These are phyloP conservation scores for Tulasnella sp. DNA, from an alignment of 768 basidiomycete species.

Conservation along the genomic window DNA sequence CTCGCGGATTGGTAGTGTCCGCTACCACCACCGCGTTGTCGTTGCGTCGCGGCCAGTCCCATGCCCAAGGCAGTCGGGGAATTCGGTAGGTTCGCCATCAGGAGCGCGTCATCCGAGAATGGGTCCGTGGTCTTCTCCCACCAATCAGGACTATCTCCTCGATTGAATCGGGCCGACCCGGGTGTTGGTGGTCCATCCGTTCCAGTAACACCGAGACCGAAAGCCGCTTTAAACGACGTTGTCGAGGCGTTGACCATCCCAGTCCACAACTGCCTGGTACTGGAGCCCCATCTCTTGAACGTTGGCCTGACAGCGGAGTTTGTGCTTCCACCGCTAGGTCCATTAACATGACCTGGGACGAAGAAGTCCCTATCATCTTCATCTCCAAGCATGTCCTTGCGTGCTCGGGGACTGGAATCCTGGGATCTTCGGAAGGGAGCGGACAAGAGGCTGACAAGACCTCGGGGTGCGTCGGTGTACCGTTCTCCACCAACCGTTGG, in stretches of 20 bases:
- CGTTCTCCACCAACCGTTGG: slow-evolving; percentile 9
- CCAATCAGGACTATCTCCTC: slow-evolving; percentile 37
- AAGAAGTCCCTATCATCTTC: slow-evolving; percentile 36
- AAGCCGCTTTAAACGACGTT: slow-evolving; percentile 20
- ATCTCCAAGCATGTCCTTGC: slow-evolving; percentile 37
- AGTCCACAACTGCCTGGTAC: slow-evolving; percentile 3
- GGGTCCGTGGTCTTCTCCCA: slow-evolving; percentile 50
- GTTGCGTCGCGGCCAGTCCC: not conserved
- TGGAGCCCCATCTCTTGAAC: slow-evolving; percentile 20
- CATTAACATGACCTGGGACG: slow-evolving; percentile 36
- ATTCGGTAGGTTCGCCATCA: slow-evolving; percentile 30
- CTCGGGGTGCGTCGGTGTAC: not conserved
- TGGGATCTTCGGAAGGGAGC: slow-evolving; percentile 10
- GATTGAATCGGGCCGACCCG: not conserved
- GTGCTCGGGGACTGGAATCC: slow-evolving; percentile 10
- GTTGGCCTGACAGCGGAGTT: slow-evolving; percentile 35
- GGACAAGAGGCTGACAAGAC: not conserved
- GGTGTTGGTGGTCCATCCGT: not conserved
- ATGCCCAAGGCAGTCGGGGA: not conserved
- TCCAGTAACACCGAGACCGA: not conserved
- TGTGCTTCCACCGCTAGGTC: not conserved
- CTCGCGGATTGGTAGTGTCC: slow-evolving; percentile 36
- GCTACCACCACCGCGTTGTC: not conserved
- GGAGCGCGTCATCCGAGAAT: slow-evolving; percentile 47
- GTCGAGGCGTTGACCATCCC: slow-evolving; percentile 7